Conservation (phyloP, 305 asterid species). For the Fraxinus dipetala region DNA sequence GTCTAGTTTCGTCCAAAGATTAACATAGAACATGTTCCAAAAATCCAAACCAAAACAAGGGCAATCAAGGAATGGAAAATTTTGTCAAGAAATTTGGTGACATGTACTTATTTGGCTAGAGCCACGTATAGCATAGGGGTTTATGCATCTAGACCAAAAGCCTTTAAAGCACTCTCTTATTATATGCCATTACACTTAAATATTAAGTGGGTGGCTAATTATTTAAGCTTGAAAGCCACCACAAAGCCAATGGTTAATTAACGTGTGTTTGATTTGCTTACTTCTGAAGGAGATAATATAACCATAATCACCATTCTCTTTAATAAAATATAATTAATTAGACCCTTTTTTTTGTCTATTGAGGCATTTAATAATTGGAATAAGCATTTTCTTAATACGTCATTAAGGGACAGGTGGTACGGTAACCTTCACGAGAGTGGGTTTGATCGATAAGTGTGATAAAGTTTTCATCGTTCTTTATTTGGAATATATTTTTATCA, state of each 20-base stretch:
- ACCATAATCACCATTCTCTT: constrained; percentile 21
- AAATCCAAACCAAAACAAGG: neutral
- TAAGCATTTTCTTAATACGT: constrained; percentile 26
- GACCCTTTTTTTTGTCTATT: constrained; percentile 34
- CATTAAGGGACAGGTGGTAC: constrained; percentile 38
- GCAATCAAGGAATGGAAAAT: constrained; percentile 1
- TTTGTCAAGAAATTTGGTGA: constrained; percentile 33
- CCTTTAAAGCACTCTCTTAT: constrained; percentile 10
- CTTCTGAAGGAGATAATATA: constrained; percentile 28
- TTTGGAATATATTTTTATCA: neutral
- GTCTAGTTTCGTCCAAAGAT: neutral
- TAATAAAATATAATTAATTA: constrained; percentile 18
- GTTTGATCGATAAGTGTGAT: neutral
- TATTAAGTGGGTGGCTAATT: constrained; percentile 25
- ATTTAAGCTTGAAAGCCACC: constrained; percentile 28
- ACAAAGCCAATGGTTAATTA: constrained; percentile 18
- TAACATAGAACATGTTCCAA: neutral
- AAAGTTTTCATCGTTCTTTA: neutral
- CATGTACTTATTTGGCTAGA: constrained; percentile 28
- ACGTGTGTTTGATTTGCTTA: constrained; percentile 34
- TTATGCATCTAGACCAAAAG: constrained; percentile 20
- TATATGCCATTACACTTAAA: neutral
- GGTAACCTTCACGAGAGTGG: constrained; percentile 1
- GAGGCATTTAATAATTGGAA: constrained; percentile 15
- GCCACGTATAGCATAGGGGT: constrained; percentile 36